Evolutionary conservation across 2,329 filamentous ascomycete genomes (phyloP).

Genomic region (Chrysoporthe cubensis): DNA sequence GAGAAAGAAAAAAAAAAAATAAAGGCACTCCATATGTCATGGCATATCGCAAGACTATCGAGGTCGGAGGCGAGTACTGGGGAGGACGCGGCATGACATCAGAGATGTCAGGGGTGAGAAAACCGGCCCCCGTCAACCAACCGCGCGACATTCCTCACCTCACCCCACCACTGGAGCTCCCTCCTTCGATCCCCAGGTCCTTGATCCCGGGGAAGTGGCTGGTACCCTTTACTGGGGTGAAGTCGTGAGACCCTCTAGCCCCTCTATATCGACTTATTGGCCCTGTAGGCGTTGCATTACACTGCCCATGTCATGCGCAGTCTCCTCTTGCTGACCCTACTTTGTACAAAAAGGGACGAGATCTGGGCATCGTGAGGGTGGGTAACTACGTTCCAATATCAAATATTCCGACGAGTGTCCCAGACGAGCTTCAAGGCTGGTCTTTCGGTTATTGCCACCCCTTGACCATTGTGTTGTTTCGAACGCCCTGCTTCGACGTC

Average conservation of each 20-base stretch:
- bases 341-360: slow-evolving; percentile 20
- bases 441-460: not conserved
- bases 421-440: slow-evolving; percentile 2
- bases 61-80: too few species aligned
- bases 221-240: not conserved
- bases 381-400: not conserved
- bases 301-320: not conserved
- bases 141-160: not conserved
- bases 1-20: not conserved
- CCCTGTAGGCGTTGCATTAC: not conserved
- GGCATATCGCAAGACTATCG: too few species aligned
- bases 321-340: not conserved
- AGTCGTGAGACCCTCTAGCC: too few species aligned
- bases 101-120: slow-evolving; percentile 3
- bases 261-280: not conserved
- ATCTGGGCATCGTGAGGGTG: slow-evolving; percentile 4
- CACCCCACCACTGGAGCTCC: not conserved
- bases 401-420: not conserved
- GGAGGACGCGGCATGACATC: slow-evolving; percentile 21
- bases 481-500: not conserved
- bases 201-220: not conserved
- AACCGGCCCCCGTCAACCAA: slow-evolving; percentile 2
- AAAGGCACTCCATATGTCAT: not conserved
- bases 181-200: not conserved
- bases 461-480: not conserved